Evolutionary conservation across 192 early-diverging fungal genomes (phyloP), one percentile per base, ranked within the genome.

Genomic region (Coemansia brasiliensis): DNA sequence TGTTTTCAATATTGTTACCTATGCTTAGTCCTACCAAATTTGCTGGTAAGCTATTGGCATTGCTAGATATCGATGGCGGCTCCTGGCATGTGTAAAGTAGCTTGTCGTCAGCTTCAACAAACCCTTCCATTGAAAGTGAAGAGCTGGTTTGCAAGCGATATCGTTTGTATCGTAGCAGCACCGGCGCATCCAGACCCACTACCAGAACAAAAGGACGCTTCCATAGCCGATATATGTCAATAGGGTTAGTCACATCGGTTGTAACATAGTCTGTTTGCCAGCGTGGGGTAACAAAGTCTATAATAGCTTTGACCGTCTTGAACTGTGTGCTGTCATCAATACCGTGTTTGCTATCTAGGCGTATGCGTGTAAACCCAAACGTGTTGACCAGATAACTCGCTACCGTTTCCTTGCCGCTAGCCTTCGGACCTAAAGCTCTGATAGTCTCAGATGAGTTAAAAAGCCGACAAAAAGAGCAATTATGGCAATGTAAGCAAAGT

Each of bases 101-200:
- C 6, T 27, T 40, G 59, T 92, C 88, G 35, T 85, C 84, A 17
- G 67, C 26, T 12, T 69, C 63, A 0, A 87, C 72, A 65, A 92
- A 92, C 22, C 80, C 68, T 40, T 86, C 86, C 18, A 91, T 49
- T 1, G 70, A 65, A 46, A 46, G 44, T 0, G 44, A 6, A 24
- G 44, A 46, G 3, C 3, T 24, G 18, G 4, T 24, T 2, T 69
- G 80, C 37, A 32, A 15, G 3, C 78, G 43, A 50, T 73, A 81
- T 20, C 90, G 81, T 49, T 62, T 65, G 68, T 88, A 92, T 26
- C 94, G 86, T 17, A 87, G 65, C 22, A 67, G 69, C 21, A 85
- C 63, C 0, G 92, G 89, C n/a, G 91, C 90, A 46, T 95, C 89
- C 5, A 98, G 81, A n/a, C 88, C 83, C 1, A 96, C 81, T 8